These are phyloP conservation scores for Tetrapisispora taiwanensis DNA, from an alignment of 805 yeast species.

Conservation along the genomic window DNA sequence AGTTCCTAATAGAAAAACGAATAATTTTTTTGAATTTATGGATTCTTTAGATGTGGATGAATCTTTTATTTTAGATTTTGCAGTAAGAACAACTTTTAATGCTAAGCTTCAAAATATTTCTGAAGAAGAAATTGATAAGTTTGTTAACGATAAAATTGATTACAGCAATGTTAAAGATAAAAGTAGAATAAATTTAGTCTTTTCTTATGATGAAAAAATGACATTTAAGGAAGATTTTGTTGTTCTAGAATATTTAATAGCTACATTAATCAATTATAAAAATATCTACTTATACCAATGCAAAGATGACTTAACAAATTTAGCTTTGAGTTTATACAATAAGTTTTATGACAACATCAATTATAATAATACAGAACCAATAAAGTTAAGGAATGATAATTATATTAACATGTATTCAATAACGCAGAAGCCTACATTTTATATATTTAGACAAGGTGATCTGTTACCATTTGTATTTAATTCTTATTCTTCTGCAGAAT, in stretches of 20 bases:
- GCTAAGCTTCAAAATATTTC: constrained; percentile 31
- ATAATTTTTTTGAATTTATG: constrained; percentile 19
- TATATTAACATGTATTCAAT: constrained; percentile 42
- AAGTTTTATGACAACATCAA: constrained; percentile 29
- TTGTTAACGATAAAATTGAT: constrained; percentile 13
- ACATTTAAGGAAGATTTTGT: constrained; percentile 48
- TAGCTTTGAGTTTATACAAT: constrained; percentile 30
- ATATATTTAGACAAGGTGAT: constrained; percentile 49
- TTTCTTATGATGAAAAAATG: constrained; percentile 42
- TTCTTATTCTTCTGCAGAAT: constrained; percentile 54
- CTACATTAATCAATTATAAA: constrained; percentile 49
- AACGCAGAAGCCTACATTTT: constrained; percentile 52
- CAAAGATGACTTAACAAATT: constrained; percentile 35
- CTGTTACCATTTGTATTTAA: constrained; percentile 44
- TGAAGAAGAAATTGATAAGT: constrained; percentile 6
- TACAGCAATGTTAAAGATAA: constrained; percentile 1
- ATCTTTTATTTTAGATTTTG: constrained; percentile 34
- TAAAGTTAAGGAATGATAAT: constrained; percentile 28
- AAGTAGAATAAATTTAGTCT: constrained; percentile 36
- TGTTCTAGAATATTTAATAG: constrained; percentile 49
- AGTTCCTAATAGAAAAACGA: constrained; percentile 36
- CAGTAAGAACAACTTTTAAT: constrained; percentile 39
- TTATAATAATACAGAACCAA: constrained; percentile 33
- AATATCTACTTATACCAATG: constrained; percentile 46
- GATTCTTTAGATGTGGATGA: constrained; percentile 19